These are phyloP conservation scores for Streptanthus diversifolius DNA, from an alignment of 345 rosid genomes.

Conservation along the genomic window DNA sequence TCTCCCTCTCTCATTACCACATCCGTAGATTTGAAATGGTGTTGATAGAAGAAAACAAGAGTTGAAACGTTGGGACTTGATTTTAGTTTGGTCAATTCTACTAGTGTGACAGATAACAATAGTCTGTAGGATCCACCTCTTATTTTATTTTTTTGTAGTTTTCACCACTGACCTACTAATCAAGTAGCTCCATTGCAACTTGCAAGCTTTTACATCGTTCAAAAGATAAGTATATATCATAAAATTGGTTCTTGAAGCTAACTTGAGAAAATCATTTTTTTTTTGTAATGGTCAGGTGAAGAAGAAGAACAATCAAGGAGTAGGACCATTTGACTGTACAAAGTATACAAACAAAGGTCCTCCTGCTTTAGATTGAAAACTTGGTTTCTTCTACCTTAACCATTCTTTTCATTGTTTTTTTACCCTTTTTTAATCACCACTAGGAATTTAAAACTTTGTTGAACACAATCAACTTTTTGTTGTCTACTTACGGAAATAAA, in stretches of 20 bases:
- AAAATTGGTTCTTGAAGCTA: background rate
- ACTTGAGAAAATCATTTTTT: background rate
- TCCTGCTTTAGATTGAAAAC: conserved; percentile 34
- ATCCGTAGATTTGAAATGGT: background rate
- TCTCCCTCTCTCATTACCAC: conserved; percentile 12
- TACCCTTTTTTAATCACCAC: background rate
- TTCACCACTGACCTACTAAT: background rate
- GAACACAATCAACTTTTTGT: background rate
- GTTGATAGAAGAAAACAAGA: background rate
- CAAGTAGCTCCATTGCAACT: background rate
- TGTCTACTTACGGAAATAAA: conserved; percentile 24
- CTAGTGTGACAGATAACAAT: background rate
- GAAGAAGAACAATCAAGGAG: conserved; percentile 58
- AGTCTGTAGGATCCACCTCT: background rate
- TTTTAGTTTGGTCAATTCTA: background rate
- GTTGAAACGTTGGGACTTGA: background rate
- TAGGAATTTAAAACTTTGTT: background rate
- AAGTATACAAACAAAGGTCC: conserved; percentile 53
- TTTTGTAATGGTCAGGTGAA: conserved; percentile 51
- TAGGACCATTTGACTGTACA: conserved; percentile 96
- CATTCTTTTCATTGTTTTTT: conserved; percentile 19
- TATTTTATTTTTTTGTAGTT: background rate
- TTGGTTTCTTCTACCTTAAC: conserved; percentile 18
- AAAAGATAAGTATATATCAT: background rate
- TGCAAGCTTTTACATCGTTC: background rate